A percentile compares a stretch with the other conserved stretches of the same genome.
Evolutionary conservation across 148 eudicot species (phyloP).

Genomic region (Chenopodium formosanum): DNA sequence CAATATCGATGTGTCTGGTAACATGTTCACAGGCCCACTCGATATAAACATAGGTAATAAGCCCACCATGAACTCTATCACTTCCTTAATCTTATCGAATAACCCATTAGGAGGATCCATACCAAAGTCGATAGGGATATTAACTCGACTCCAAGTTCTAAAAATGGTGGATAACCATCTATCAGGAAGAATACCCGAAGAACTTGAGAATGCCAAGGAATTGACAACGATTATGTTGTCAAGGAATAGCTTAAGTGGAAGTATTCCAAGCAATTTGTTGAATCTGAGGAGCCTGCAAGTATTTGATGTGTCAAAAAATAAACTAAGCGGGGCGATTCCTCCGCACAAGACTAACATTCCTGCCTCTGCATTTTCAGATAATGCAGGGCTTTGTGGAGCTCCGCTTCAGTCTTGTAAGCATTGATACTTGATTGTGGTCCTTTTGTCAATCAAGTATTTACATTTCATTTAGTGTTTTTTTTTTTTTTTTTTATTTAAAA

Average conservation of each 20-base stretch:
- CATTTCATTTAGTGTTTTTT: slow-evolving; percentile 17
- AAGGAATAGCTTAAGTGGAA: slow-evolving; percentile 45
- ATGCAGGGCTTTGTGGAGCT: slow-evolving; percentile 70
- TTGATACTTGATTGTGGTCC: slow-evolving; percentile 23
- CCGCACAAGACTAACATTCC: slow-evolving; percentile 54
- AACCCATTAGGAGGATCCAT: slow-evolving; percentile 63
- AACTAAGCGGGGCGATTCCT: slow-evolving; percentile 64
- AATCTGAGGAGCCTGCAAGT: slow-evolving; percentile 34
- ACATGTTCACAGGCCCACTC: slow-evolving; percentile 53
- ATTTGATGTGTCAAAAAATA: slow-evolving; percentile 69
- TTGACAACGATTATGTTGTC: slow-evolving; percentile 49
- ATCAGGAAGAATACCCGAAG: slow-evolving; percentile 53
- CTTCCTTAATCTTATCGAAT: slow-evolving; percentile 51
- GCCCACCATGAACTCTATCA: slow-evolving; percentile 37
- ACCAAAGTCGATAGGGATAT: slow-evolving; percentile 59
- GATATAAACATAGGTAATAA: slow-evolving; percentile 41
- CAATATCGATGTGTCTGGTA: slow-evolving; percentile 65
- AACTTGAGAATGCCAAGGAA: slow-evolving; percentile 41
- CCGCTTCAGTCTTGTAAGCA: slow-evolving; percentile 75
- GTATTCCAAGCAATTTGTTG: slow-evolving; percentile 53
- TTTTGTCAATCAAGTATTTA: neutral
- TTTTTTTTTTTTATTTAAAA: no score
- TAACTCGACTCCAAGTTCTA: slow-evolving; percentile 41
- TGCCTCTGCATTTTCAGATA: slow-evolving; percentile 52
- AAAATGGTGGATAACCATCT: slow-evolving; percentile 38